Percentiles rank a stretch among this genome's conserved stretches.
Evolutionary conservation across 768 basidiomycete species (phyloP).

Genomic region (Hygrocybe punicea): DNA sequence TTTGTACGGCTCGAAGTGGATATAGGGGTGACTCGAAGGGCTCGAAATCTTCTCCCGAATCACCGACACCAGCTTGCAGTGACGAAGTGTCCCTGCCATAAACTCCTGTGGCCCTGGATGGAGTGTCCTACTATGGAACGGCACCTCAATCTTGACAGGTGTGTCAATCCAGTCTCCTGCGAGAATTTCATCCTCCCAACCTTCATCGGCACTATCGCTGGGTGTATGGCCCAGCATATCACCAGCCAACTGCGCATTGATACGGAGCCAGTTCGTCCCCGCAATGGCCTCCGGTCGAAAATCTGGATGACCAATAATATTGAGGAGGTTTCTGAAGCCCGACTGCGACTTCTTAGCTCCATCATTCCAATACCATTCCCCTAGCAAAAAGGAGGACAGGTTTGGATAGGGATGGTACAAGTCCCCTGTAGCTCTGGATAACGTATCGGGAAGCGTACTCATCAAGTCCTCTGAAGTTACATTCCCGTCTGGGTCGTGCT

Average conservation of each 20-base stretch:
- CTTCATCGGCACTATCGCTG: neutral
- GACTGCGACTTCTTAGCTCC: neutral
- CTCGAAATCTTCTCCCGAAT: conserved; percentile 10
- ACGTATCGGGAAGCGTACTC: neutral
- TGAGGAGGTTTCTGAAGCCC: neutral
- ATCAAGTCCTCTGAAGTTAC: neutral
- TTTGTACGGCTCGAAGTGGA: conserved; percentile 19
- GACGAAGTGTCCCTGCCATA: conserved; percentile 16
- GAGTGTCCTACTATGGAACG: conserved; percentile 18
- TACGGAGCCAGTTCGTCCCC: neutral
- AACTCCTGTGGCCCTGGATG: conserved; percentile 11
- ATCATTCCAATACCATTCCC: neutral
- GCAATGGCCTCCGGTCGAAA: neutral
- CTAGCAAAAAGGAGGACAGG: neutral
- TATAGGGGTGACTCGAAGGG: neutral
- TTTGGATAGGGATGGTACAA: neutral
- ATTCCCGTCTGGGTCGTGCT: neutral
- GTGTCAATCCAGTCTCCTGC: neutral
- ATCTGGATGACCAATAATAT: neutral
- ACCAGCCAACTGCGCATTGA: too few relatives aligned
- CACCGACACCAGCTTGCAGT: conserved; percentile 14
- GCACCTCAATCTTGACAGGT: conserved; percentile 11
- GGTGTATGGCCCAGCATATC: too few relatives aligned
- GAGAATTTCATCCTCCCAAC: neutral
- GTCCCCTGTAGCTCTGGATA: neutral